Evolutionary conservation across 495 filamentous ascomycete species (phyloP), one percentile per base, ranked within the genome.

Genomic region (Choiromyces venosus): DNA sequence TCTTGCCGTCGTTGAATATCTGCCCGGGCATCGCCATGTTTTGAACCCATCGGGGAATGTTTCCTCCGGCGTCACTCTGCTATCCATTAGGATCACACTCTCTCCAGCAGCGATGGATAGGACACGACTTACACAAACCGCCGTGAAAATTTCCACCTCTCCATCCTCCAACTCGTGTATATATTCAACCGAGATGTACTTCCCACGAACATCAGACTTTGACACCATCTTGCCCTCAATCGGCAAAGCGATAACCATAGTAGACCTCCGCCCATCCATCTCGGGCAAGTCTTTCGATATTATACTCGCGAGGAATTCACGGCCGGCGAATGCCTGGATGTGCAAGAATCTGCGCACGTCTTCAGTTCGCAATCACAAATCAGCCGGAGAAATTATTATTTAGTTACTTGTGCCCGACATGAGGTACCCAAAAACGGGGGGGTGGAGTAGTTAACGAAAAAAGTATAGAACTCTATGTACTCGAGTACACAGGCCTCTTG

Each of bases 1-100:
- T 65, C 46, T 76, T 72, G 19, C 74, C 75, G 71, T 80, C 79
- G 29, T 65, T 70, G 40, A 80, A 74, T 10, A 80, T 71, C 44
- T 80, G 79, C 40, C 69, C 72, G 33, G 78, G 71, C 74, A 80
- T 80, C 19, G 74, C 78, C 70, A 80, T 80, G 42, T 80, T 80
- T 70, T 80, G 79, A 39, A 80, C 73, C 79, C 79, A 80, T 38
- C 78, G 69, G 35, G 79, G 79, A 73, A 80, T 80, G 19, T 71
- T 80, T 3, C 79, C 79, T 66, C 78, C 72, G 4, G 79, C 79
- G 65, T 80, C 74, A 25, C 79, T 80, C 78, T 77, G 56, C 16
- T n/a, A 35, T 6, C 21, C 19, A 56, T 72, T 39, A 76, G 16
- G 8, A 38, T 3, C 37, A 68, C 75, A 68, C 75, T 77, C 72